phyloP scores from a whole-genome alignment of 2,329 filamentous ascomycete genomes.

The Arthrobotrys megalospora region DNA sequence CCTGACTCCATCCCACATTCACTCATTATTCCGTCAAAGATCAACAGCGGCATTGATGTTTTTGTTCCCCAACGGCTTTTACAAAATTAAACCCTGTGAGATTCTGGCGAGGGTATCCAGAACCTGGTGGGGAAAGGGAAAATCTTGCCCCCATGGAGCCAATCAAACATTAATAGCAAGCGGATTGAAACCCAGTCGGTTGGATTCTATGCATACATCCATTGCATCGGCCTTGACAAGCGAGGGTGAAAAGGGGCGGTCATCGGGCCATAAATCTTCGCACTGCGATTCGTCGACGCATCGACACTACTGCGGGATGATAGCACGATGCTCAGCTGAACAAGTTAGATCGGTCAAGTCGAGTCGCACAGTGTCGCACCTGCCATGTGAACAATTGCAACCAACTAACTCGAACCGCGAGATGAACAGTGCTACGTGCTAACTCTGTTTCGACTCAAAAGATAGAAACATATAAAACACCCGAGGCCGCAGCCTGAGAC shows the following conservation, averaged over 20 bases:
- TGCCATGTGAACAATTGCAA: constrained; percentile 18
- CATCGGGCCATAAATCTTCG: constrained; percentile 43
- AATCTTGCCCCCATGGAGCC: constrained; percentile 23
- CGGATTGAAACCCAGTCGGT: constrained; percentile 7
- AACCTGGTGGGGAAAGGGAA: constrained; percentile 31
- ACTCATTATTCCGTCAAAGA: constrained; percentile 23
- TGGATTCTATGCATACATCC: constrained; percentile 22
- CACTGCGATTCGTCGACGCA: constrained; percentile 27
- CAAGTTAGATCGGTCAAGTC: constrained; percentile 15
- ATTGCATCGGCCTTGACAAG: constrained; percentile 28
- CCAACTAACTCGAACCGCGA: constrained; percentile 1
- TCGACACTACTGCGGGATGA: constrained; percentile 27
- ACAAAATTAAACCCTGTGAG: constrained; percentile 44
- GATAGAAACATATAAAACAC: constrained; percentile 37
- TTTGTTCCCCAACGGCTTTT: constrained; percentile 47
- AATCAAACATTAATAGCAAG: constrained; percentile 23
- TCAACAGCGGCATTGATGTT: constrained; percentile 30
- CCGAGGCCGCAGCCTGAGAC: constrained; percentile 38
- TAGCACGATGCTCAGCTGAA: constrained; percentile 47
- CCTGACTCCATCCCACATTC: constrained; percentile 12
- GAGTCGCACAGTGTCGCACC: constrained; percentile 29
- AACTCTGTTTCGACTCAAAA: constrained; percentile 25
- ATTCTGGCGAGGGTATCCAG: constrained; percentile 22
- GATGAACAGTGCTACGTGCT: constrained; percentile 18
- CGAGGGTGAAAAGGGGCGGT: constrained; percentile 51